Evolutionary conservation across 192 early-diverging fungal genomes (phyloP), one percentile per base, ranked within the genome.

Genomic region (Irineochytrium annulatum): DNA sequence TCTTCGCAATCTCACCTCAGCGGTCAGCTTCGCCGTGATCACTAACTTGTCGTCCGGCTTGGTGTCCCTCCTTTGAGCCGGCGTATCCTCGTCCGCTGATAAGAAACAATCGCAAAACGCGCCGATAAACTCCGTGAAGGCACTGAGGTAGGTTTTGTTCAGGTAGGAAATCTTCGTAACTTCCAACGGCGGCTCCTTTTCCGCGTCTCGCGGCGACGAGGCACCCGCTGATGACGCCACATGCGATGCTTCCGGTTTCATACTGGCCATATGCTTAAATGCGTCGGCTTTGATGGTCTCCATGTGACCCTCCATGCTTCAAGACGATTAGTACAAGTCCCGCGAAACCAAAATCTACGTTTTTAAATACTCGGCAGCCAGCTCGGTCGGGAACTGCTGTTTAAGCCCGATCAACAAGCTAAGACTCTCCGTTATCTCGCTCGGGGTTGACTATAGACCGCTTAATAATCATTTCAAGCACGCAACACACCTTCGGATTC

Each of bases 361-460:
- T 24, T 28, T 53, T 19, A 71, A 48, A 45, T 76, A 63, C 43
- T 59, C 69, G 20, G 48, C 33, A 2, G 70, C 62, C 8, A 76
- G 52, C 19, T 72, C 74, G 17, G 45, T 37, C 2, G 65, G 57
- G 13, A 55, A 30, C 20, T 27, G 29, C 6, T 65, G 56, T 22
- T 60, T 62, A 0, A 71, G 54, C 0, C 67, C 60, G 3, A 76
- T 28, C 22, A 76, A 46, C 20, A 76, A 28, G 34, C 71, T 68
- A 0, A 81, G 75, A 41, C 63, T 66, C 20, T 87, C 85, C 11
- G 68, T 67, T 22, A 86, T 79, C 6, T 83, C 72, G 8, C 59
- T 29, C 16, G 77, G 31, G 19, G 75, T 66, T 22, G 73, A 62
- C 77, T 78, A 43, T 0, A 29, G 43, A 28, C 13, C 19, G 27